Conservation (phyloP, 441 rosid genomes). For the Jatropha multifida region DNA sequence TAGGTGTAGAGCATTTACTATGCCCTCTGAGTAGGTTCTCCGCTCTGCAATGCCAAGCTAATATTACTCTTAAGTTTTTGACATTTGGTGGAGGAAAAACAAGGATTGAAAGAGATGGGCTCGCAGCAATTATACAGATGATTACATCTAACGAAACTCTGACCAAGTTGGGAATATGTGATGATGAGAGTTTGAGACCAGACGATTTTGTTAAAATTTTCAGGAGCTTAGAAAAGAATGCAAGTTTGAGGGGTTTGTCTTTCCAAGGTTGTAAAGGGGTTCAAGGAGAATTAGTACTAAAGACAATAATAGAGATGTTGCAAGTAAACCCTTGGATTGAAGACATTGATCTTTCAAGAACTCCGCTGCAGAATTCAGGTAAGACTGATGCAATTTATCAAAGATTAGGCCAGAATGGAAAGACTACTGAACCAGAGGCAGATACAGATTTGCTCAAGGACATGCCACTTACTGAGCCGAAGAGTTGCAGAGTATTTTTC, state of each 20-base stretch:
- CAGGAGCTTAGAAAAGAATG: slow-evolving; percentile 71
- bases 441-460: slow-evolving; percentile 73
- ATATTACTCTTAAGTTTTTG: slow-evolving; percentile 61
- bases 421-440: slow-evolving; percentile 41
- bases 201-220: slow-evolving; percentile 67
- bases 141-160: slow-evolving; percentile 73
- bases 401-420: slow-evolving; percentile 74
- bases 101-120: slow-evolving; percentile 73
- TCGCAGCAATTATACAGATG: slow-evolving; percentile 71
- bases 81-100: slow-evolving; percentile 72
- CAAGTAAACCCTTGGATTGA: slow-evolving; percentile 90
- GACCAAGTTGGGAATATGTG: slow-evolving; percentile 62
- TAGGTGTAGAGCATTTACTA: slow-evolving; percentile 74
- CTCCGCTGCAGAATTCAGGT: slow-evolving; percentile 70
- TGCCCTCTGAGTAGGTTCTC: slow-evolving; percentile 94
- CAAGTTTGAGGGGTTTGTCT: slow-evolving; percentile 65
- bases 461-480: slow-evolving; percentile 85
- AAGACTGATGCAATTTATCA: slow-evolving; percentile 67
- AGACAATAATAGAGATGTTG: slow-evolving; percentile 68
- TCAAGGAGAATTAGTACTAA: slow-evolving; percentile 62
- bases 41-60: slow-evolving; percentile 81
- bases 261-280: slow-evolving; percentile 89
- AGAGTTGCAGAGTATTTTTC: slow-evolving; percentile 77
- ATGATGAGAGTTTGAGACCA: slow-evolving; percentile 77
- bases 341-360: slow-evolving; percentile 77